Evolutionary conservation across 169 alveolate genomes (phyloP).

Genomic region (Toxoplasma gondii): DNA sequence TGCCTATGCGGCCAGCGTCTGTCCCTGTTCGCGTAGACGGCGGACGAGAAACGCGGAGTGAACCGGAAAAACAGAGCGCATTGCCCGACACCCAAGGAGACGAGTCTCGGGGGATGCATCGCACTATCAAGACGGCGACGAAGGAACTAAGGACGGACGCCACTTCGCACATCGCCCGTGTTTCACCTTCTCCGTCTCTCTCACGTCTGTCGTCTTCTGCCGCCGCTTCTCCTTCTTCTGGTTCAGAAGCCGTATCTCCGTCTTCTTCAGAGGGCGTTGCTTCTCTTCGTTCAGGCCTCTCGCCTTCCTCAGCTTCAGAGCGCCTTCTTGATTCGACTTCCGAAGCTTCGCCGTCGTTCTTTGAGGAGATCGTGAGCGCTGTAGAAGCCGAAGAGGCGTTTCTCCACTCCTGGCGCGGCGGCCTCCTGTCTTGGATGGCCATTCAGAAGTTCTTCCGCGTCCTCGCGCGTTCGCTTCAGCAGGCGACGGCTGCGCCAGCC

Average conservation of each 20-base stretch:
- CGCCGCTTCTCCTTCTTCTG: neutral
- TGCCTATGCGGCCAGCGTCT: neutral
- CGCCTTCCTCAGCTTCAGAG: neutral
- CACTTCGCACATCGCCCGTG: no score
- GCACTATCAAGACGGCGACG: no score
- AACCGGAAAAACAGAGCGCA: no score
- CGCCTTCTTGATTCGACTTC: neutral
- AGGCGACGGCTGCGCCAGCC: neutral
- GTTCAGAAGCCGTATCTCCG: no score
- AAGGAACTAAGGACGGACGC: no score
- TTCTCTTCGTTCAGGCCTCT: neutral
- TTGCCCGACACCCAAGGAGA: neutral
- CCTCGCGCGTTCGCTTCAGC: neutral
- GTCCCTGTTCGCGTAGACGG: no score
- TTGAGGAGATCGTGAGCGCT: neutral
- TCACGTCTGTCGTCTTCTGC: neutral
- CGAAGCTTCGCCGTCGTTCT: neutral
- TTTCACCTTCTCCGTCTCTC: no score
- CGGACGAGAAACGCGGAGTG: no score
- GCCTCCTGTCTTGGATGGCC: neutral
- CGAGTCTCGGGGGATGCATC: neutral
- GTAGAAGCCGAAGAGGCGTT: neutral
- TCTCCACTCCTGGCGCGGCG: neutral
- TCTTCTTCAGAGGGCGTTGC: no score
- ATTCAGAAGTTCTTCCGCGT: neutral